Conservation (phyloP, 495 filamentous ascomycete genomes). For the Astrocystis sublimbata region DNA sequence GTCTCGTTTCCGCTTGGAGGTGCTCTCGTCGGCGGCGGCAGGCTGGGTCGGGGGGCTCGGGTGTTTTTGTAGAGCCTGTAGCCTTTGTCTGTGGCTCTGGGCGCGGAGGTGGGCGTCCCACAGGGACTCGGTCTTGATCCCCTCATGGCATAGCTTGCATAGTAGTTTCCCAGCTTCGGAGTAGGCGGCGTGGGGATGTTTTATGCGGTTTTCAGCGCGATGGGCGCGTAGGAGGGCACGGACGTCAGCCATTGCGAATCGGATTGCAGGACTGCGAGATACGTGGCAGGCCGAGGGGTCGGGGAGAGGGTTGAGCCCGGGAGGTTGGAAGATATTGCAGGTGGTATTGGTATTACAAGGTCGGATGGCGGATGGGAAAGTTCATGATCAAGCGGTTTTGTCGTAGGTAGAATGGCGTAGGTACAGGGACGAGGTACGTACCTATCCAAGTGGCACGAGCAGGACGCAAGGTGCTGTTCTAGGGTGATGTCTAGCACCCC, state of each 20-base stretch:
- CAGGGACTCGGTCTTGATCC: constrained; percentile 60
- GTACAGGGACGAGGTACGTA: too few relatives aligned
- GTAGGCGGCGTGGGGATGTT: constrained; percentile 64
- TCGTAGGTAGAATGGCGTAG: too few relatives aligned
- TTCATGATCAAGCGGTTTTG: too few relatives aligned
- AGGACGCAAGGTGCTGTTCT: too few relatives aligned
- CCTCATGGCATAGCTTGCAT: constrained; percentile 59
- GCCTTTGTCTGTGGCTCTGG: constrained; percentile 45
- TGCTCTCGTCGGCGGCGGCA: constrained; percentile 14
- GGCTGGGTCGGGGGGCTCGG: constrained; percentile 4
- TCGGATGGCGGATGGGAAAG: too few relatives aligned
- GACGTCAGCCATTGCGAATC: constrained; percentile 73
- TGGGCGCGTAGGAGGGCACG: constrained; percentile 80
- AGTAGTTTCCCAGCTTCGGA: constrained; percentile 60
- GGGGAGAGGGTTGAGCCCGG: too few relatives aligned
- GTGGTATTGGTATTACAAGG: too few relatives aligned
- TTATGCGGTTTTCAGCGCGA: constrained; percentile 72
- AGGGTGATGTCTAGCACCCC: too few relatives aligned
- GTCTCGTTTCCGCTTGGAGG: constrained; percentile 40
- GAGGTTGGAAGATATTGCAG: too few relatives aligned
- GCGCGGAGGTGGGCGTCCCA: constrained; percentile 61
- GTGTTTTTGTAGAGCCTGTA: constrained; percentile 29
- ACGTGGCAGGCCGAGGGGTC: too few relatives aligned
- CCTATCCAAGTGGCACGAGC: too few relatives aligned
- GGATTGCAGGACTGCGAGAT: background rate